A percentile compares a stretch with the other conserved stretches of the same genome.
Conservation (phyloP, 2,329 filamentous ascomycete species). For the Dothistroma pini region DNA sequence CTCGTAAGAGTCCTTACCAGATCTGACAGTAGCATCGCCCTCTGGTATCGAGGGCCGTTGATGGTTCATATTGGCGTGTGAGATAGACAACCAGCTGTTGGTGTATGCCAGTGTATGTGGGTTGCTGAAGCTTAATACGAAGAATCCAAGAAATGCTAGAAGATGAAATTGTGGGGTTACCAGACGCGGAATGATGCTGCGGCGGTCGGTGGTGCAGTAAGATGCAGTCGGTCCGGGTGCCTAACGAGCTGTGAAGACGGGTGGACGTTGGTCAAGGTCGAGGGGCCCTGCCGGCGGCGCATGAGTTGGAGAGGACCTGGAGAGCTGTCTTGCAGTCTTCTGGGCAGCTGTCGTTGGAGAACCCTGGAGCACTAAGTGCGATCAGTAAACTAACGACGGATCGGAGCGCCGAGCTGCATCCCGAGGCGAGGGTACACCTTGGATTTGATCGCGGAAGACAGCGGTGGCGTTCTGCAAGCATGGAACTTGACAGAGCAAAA, state of each 20-base stretch:
- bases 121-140: not conserved
- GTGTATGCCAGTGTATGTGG: not conserved
- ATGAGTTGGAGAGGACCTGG: not conserved
- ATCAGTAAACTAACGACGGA: not conserved
- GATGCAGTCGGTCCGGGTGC: not conserved
- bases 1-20: constrained; percentile 16
- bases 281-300: no score
- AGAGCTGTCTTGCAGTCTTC: not conserved
- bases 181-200: not conserved
- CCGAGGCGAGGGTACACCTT: not conserved
- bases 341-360: not conserved
- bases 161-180: not conserved
- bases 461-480: not conserved
- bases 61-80: constrained; percentile 11
- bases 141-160: not conserved
- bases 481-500: not conserved
- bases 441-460: not conserved
- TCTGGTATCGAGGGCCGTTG: constrained; percentile 17
- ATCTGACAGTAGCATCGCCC: constrained; percentile 7
- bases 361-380: not conserved
- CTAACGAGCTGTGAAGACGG: not conserved
- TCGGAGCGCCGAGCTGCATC: not conserved
- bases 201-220: not conserved
- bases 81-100: not conserved
- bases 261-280: not conserved